Evolutionary conservation across 441 rosid genomes (phyloP).

Genomic region (Bocquillonia castaneifolia): DNA sequence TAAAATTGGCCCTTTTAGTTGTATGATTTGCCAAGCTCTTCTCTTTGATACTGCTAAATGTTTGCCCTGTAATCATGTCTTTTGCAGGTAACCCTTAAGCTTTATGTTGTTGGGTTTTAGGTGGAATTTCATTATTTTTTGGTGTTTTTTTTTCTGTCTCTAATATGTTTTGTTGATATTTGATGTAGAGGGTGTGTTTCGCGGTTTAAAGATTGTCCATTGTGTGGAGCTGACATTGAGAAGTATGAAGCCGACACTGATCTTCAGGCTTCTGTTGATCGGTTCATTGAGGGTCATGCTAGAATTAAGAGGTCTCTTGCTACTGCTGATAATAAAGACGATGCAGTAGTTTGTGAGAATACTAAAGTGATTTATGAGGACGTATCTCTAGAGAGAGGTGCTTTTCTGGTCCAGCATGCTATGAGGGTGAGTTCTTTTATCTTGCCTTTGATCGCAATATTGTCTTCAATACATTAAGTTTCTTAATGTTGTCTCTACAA

Average conservation of each 20-base stretch:
- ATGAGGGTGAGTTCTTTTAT: slow-evolving; percentile 69
- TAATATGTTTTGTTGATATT: slow-evolving; percentile 1
- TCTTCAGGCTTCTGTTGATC: slow-evolving; percentile 81
- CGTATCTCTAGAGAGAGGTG: slow-evolving; percentile 93
- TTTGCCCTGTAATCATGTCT: slow-evolving; percentile 81
- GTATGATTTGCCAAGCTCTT: slow-evolving; percentile 85
- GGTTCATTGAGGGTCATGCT: slow-evolving; percentile 92
- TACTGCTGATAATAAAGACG: slow-evolving; percentile 40
- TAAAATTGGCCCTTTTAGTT: slow-evolving; percentile 94
- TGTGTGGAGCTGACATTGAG: slow-evolving; percentile 95
- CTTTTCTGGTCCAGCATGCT: slow-evolving; percentile 94
- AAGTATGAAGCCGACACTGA: slow-evolving; percentile 59
- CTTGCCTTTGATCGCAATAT: not conserved
- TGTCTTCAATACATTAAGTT: too few species aligned
- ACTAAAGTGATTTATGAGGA: slow-evolving; percentile 76
- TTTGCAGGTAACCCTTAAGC: slow-evolving; percentile 66
- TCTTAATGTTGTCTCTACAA: not conserved
- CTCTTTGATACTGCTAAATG: slow-evolving; percentile 71
- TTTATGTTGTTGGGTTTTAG: not conserved
- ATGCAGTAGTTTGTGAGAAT: slow-evolving; percentile 33
- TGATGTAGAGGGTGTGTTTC: slow-evolving; percentile 57
- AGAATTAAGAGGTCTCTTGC: slow-evolving; percentile 75
- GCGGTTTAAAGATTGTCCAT: slow-evolving; percentile 86
- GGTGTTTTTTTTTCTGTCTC: not conserved
- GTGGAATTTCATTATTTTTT: too few species aligned